Base-by-base conservation (phyloP, 1,139 yeast genomes). In the Scheffersomyces quercinus region DNA sequence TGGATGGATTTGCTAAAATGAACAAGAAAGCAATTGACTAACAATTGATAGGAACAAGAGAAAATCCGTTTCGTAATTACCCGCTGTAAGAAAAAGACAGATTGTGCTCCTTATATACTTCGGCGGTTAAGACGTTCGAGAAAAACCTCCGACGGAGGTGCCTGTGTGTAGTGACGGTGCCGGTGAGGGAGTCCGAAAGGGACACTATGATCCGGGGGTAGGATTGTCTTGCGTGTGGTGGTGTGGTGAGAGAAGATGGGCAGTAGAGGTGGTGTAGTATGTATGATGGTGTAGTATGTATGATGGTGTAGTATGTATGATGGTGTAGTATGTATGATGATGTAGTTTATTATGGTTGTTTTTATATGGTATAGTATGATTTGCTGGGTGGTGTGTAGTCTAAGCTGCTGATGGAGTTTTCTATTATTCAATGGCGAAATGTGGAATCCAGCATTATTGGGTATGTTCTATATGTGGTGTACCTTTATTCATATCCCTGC, bases 151-250 rank as follows among this genome's bases (percentile, higher is more conserved):
- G 26, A 20, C 26, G 26, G 26, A 20, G 26, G 8, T 20, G 9
- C 26, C 26, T 20, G 26, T 13, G 15, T 13, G 15, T 13, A 32
- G 11, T n/a, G 15, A 24, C 8, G 16, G 35, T 10, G 16, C 16
- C 15, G 16, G 15, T 31, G 28, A 36, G 36, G 37, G 45, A 48
- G 44, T 46, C 52, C 50, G 54, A 52, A 20, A 55, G 62, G 62
- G 53, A 40, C 52, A 55, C 61, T 51, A 48, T 47, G 52, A 54
- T 51, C 62, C 62, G 62, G 56, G 52, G 43, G 43, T 20, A 8
- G 26, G 26, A 6, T 3, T 6, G 26, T 20, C 3, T 20, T 6
- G 26, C 5, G 39, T 36, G 32, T 9, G 28, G 28, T 37, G 37
- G 35, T 39, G 41, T 39, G 37, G 35, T 39, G 14, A 13, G 14